Evolutionary conservation across 306 rosid genomes (phyloP).

Genomic region (Vicia faba): DNA sequence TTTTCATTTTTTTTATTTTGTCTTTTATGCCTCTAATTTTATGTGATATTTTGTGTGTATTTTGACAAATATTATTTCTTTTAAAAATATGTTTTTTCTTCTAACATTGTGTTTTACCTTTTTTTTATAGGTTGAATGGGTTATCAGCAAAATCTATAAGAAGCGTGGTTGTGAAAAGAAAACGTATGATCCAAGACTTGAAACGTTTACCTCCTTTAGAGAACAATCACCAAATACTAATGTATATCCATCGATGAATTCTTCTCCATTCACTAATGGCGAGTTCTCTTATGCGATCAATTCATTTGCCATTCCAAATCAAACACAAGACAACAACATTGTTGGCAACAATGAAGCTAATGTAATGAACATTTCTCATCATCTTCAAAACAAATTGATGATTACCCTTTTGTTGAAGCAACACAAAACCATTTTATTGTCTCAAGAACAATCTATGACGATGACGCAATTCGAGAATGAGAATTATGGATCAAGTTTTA

Average conservation of each 20-base stretch:
- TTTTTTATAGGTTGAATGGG: constrained; percentile 75
- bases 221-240: constrained; percentile 9
- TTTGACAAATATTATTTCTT: not conserved
- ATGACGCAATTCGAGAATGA: constrained; percentile 33
- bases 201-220: constrained; percentile 40
- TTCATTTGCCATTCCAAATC: constrained; percentile 62
- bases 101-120: constrained; percentile 1
- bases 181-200: constrained; percentile 41
- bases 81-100: not conserved
- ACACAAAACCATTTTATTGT: constrained; percentile 12
- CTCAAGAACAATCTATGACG: constrained; percentile 51
- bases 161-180: constrained; percentile 51
- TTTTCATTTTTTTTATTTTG: not conserved
- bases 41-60: too few relatives aligned
- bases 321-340: constrained; percentile 36
- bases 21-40: too few relatives aligned
- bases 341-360: constrained; percentile 29
- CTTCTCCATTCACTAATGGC: constrained; percentile 38
- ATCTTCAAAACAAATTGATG: constrained; percentile 2
- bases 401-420: constrained; percentile 20
- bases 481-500: constrained; percentile 27
- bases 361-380: not conserved
- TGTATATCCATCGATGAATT: constrained; percentile 55
- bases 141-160: constrained; percentile 57
- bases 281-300: constrained; percentile 53